Base-by-base conservation (phyloP, 192 early-diverging fungal genomes). In the Phlyctochytrium bullatum region DNA sequence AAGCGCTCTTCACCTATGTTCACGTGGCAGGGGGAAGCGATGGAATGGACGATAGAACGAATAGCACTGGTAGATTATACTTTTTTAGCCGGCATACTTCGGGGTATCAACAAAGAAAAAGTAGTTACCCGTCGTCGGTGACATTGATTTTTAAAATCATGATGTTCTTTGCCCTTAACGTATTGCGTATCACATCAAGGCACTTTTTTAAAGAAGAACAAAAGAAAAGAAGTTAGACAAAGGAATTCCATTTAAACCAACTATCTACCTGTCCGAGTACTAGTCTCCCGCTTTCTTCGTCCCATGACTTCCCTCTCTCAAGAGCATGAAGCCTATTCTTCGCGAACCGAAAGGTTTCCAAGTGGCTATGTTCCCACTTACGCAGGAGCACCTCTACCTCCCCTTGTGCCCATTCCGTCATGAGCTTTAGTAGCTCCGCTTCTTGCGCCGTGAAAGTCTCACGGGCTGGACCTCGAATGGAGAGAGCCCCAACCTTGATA, bases 351-450 rank as follows among this genome's bases (percentile, higher is more conserved):
- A 69, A 35, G 1, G 50, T 10, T 28, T 69, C 68, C 25, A 32
- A 16, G 31, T 53, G 50, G 29, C 52, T 50, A 12, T 51, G 51
- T 25, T 69, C 68, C 30, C 61, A 50, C 40, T 63, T 61, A 23
- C 31, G 36, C 28, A 56, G 31, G 29, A 63, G 59, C 20, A 69
- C n/a, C 36, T 69, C 68, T 4, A 69, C 17, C 54, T 69, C 68
- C 24, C 61, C 68, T 20, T 31, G 28, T 14, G 68, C 68, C 68
- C 68, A 69, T 34, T 69, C 68, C 1, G 68, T 69, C 68, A 69
- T 69, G 25, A 62, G 68, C n/a, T 57, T 52, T 24, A 69, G 59
- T 16, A 69, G 28, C 33, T 69, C 61, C 1, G 68, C 68, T 30
- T 69, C 68, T 24, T 61, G 68, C 6, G 68, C 47, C 2, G 68